Evolutionary conservation across 345 rosid genomes (phyloP).

Genomic region (Eucalyptus leucophloia): DNA sequence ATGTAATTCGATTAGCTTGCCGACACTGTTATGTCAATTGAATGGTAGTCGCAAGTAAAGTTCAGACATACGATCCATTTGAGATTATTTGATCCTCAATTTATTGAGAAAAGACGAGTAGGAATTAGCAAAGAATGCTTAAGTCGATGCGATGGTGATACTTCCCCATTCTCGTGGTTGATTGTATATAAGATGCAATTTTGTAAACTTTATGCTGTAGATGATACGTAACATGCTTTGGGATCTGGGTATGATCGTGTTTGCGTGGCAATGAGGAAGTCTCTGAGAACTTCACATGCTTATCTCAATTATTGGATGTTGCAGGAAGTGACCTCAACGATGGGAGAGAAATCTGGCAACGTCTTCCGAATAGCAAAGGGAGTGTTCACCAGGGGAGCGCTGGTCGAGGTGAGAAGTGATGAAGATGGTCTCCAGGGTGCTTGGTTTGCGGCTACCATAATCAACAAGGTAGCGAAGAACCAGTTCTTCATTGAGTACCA

Average conservation of each 20-base stretch:
- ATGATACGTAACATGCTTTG: neutral
- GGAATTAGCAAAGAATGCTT: neutral
- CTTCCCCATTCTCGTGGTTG: neutral
- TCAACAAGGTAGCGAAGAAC: constrained; percentile 9
- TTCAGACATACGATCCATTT: neutral
- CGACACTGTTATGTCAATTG: neutral
- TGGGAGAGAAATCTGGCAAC: neutral
- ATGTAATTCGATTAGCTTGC: neutral
- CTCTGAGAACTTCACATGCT: neutral
- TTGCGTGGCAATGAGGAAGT: neutral
- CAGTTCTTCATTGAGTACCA: constrained; percentile 35
- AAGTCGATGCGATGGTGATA: neutral
- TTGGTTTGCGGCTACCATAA: constrained; percentile 46
- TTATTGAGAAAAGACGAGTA: neutral
- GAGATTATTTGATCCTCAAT: neutral
- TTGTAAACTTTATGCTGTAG: neutral
- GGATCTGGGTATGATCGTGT: neutral
- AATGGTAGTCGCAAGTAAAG: neutral
- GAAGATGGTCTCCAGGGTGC: constrained; percentile 66
- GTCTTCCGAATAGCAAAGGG: neutral
- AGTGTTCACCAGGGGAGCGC: neutral
- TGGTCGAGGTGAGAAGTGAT: constrained; percentile 49
- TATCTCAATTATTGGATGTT: neutral
- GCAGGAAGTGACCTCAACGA: neutral
- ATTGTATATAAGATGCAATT: neutral